These are phyloP conservation scores for Carex cristatella DNA, from an alignment of 176 grass and related monocot genomes.

Conservation along the genomic window DNA sequence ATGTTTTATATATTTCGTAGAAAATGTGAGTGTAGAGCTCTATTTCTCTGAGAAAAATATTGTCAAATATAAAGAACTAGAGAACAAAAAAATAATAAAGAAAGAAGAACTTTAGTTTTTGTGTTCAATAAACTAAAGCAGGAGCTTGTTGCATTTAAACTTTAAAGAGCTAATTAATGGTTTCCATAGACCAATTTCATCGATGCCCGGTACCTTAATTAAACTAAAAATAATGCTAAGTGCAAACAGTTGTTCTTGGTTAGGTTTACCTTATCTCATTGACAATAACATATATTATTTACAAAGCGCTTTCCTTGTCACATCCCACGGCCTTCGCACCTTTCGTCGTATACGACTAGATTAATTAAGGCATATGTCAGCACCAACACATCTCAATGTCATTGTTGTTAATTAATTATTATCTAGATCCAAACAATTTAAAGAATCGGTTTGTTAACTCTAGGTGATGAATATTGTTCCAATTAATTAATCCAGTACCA, in stretches of 20 bases:
- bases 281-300: background rate
- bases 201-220: background rate
- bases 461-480: background rate
- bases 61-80: background rate
- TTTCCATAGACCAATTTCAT: background rate
- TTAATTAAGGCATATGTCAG: background rate
- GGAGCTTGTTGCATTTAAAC: background rate
- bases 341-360: background rate
- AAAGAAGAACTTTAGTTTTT: background rate
- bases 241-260: background rate
- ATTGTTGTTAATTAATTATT: background rate
- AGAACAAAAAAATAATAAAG: background rate
- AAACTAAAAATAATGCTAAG: background rate
- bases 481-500: background rate
- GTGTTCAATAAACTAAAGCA: background rate
- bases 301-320: background rate
- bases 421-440: background rate
- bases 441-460: background rate
- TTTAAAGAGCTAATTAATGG: background rate
- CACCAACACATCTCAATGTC: background rate
- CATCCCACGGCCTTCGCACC: background rate
- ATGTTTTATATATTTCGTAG: background rate
- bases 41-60: too few relatives aligned
- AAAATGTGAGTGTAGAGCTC: too few relatives aligned
- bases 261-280: background rate